A percentile compares a stretch with the other conserved stretches of the same genome.
Evolutionary conservation across 164 flowering plant species (phyloP).

Genomic region (Sextonia rubra): DNA sequence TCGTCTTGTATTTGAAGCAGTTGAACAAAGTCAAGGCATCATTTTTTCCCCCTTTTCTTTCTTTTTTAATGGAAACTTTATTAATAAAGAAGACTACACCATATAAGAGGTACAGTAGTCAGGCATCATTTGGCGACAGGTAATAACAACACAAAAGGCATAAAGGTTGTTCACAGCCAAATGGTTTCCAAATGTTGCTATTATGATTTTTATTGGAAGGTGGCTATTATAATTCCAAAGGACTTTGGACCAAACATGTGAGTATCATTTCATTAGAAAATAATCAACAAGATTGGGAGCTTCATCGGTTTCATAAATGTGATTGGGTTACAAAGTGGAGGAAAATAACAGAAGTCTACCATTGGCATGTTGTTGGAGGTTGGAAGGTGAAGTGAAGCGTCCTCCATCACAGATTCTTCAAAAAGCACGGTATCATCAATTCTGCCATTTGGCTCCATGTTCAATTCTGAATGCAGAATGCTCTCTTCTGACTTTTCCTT

Average conservation of each 20-base stretch:
- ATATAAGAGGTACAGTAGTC: too few species aligned
- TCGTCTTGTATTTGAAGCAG: background rate
- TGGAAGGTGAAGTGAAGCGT: conserved; percentile 15
- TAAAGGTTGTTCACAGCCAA: background rate
- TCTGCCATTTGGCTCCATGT: conserved; percentile 21
- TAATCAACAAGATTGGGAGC: background rate
- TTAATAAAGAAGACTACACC: too few species aligned
- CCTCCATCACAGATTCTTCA: conserved; percentile 20
- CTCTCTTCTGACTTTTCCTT: conserved; percentile 7
- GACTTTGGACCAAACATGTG: background rate
- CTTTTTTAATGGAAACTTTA: too few species aligned
- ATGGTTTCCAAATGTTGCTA: background rate
- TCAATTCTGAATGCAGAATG: conserved; percentile 14
- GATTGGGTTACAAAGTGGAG: background rate
- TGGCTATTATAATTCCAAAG: background rate
- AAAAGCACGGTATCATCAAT: conserved; percentile 15
- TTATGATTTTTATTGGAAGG: background rate
- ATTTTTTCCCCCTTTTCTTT: too few species aligned
- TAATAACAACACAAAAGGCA: background rate
- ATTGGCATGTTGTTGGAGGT: conserved; percentile 21
- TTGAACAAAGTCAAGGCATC: background rate
- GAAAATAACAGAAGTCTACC: conserved; percentile 25
- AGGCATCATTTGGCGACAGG: background rate
- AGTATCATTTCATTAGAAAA: background rate
- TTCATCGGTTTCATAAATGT: background rate